Evolutionary conservation across 345 rosid genomes (phyloP), one percentile per base, ranked within the genome.

Genomic region (Arabidopsis thaliana): DNA sequence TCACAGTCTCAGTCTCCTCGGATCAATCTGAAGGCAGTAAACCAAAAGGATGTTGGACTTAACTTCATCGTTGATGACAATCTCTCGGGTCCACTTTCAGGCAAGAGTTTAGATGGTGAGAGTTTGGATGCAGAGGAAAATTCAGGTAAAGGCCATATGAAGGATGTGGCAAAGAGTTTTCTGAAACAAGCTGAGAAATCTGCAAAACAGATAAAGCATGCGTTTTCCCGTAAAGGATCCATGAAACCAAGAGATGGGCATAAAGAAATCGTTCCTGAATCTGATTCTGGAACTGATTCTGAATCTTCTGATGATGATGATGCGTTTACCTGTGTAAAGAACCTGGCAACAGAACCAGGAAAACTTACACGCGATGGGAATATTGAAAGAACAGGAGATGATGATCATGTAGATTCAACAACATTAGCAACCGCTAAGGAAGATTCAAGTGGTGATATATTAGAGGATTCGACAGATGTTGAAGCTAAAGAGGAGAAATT

Each of bases 221-320:
- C 16, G 5, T 77, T 95, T 48, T 88, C 97, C 4, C 84, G 82
- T 37, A 95, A 88, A 85, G 90, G 89, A 23, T 88, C 91, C 11
- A 81, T 64, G 79, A 83, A 67, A 67, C 48, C 42, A 8, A 71
- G 11, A 45, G 82, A 50, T 3, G 57, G 63, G n/a, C 55, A 64
- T 2, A 55, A 50, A 4, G 88, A 88, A 9, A 73, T 67, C 51
- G 50, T 36, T 60, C 71, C 73, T 6, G 87, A 85, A 12, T 79
- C 82, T 10, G 91, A 81, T 36, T 75, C 84, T 14, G 88, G 72
- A 16, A 77, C 87, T 55, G 40, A 42, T 11, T 56, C 71, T 20
- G 50, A 23, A 2, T 28, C 73, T 68, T 11, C 14, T 28, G 86
- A 74, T 69, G 73, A 57, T 9, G 61, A 59, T 36, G 59, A 24